Evolutionary conservation across 1,139 yeast species (phyloP), one percentile per base, ranked within the genome.

Genomic region (Saccharomyces hybrid): DNA sequence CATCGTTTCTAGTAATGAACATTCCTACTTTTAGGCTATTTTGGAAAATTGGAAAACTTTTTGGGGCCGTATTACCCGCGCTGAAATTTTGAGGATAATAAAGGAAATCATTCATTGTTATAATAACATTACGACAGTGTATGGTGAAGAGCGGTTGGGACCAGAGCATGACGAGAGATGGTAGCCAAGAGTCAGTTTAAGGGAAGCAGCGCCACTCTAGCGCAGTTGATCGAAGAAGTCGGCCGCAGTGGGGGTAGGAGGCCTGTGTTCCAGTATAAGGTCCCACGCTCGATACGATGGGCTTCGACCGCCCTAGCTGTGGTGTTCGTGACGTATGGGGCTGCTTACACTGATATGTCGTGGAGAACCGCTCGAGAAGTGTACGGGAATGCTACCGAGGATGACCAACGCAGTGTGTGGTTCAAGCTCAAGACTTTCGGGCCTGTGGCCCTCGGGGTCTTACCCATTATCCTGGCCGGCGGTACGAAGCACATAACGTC

Each of bases 321-420:
- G 26, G 66, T 65, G 4, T 60, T 67, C 52, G 31, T 64, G 8
- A 53, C 59, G 6, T 69, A 69, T 54, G 69, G 70, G 25, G 54
- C 57, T 19, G 56, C 70, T 2, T 69, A 64, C 52, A 60, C 63
- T 0, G 67, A 67, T 52, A 63, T 68, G 62, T 59, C 69, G 2
- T 57, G 58, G 48, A 55, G 62, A 6, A 59, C 69, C 16, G 60
- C 70, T 8, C 46, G 48, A n/a, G 54, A 57, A 9, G 55, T 59
- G 6, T 59, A 56, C 44, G 50, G 54, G 5, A 56, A 51, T 48
- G 63, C 62, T 2, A 54, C 57, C 23, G 59, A 54, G 25, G 58
- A 54, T 5, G 55, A 59, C 2, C 57, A 49, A 54, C 55, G 29
- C 34, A 57, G 52, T 46, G 49, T 62, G 28, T 55, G 53, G 50